Evolutionary conservation across 2,329 filamentous ascomycete species (phyloP).

Genomic region (Ophiostoma australiae): DNA sequence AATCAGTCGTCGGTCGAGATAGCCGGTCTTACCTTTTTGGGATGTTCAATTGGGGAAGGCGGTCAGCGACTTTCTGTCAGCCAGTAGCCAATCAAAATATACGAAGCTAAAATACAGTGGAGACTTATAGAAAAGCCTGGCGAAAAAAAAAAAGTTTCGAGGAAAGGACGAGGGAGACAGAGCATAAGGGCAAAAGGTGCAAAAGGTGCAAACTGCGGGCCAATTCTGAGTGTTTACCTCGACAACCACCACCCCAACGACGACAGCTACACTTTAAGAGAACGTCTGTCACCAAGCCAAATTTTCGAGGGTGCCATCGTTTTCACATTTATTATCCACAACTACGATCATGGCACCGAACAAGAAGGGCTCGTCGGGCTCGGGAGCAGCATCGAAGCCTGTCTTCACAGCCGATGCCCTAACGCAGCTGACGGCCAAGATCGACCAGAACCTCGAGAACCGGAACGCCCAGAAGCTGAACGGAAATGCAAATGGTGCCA

Average conservation of each 20-base stretch:
- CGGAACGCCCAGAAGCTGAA: conserved; percentile 33
- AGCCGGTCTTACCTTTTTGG: not conserved
- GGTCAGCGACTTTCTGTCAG: conserved; percentile 18
- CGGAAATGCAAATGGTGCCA: conserved; percentile 20
- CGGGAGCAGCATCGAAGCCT: conserved; percentile 23
- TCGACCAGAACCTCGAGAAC: conserved; percentile 49
- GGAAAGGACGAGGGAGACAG: conserved; percentile 6
- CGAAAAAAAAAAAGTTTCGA: conserved; percentile 20
- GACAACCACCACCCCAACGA: conserved; percentile 9
- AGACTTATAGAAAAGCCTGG: conserved; percentile 14
- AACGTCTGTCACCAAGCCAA: not conserved
- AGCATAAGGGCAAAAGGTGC: not conserved
- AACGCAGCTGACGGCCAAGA: conserved; percentile 51
- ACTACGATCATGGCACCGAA: conserved; percentile 28
- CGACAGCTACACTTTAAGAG: not conserved
- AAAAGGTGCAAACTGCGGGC: conserved; percentile 8
- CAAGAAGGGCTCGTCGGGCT: conserved; percentile 24
- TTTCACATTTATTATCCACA: not conserved
- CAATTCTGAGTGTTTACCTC: not conserved
- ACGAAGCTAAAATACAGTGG: conserved; percentile 23
- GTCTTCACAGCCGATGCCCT: conserved; percentile 50
- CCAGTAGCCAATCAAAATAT: conserved; percentile 17
- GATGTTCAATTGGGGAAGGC: conserved; percentile 23
- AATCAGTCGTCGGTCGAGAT: not conserved
- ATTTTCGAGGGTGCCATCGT: not conserved